A percentile compares a stretch with the other conserved stretches of the same genome.
Evolutionary conservation across 108 stramenopile genomes (phyloP).

Genomic region (Epithemia pelagica): DNA sequence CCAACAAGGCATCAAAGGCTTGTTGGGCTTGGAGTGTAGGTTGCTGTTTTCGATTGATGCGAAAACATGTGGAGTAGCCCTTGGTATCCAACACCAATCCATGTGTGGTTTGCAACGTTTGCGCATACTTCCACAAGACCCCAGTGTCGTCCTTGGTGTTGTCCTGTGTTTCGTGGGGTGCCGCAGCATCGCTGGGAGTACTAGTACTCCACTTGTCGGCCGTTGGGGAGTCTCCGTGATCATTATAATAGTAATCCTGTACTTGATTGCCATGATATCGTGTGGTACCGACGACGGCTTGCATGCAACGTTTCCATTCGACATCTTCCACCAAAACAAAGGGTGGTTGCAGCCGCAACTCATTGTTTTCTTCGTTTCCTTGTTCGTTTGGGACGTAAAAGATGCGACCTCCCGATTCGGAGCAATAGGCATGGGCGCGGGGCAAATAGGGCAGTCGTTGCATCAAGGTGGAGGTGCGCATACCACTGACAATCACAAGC

Average conservation of each 20-base stretch:
- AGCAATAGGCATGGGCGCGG: constrained; percentile 66
- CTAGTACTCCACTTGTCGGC: too few species aligned
- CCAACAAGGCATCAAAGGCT: not conserved
- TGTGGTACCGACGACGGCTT: not conserved
- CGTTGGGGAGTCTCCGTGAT: too few species aligned
- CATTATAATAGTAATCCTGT: not conserved
- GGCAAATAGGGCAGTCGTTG: constrained; percentile 72
- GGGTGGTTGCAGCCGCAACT: constrained; percentile 23
- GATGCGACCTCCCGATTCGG: constrained; percentile 73
- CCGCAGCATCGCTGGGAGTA: too few species aligned
- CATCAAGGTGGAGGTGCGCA: constrained; percentile 69
- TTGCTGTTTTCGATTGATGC: constrained; percentile 67
- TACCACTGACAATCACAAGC: constrained; percentile 71
- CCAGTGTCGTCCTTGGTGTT: not conserved
- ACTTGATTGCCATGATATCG: not conserved
- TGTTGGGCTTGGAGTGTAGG: not conserved
- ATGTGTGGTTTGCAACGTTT: constrained; percentile 7
- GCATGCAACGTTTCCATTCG: constrained; percentile 27
- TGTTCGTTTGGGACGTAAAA: constrained; percentile 53
- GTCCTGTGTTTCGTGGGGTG: not conserved
- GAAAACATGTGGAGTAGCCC: constrained; percentile 69
- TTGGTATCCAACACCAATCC: constrained; percentile 52
- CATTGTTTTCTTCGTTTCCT: constrained; percentile 20
- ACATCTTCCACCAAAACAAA: constrained; percentile 64
- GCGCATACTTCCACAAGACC: constrained; percentile 53